Base-by-base conservation (phyloP, 2,329 filamentous ascomycete genomes). In the Clarireedia hainanense region DNA sequence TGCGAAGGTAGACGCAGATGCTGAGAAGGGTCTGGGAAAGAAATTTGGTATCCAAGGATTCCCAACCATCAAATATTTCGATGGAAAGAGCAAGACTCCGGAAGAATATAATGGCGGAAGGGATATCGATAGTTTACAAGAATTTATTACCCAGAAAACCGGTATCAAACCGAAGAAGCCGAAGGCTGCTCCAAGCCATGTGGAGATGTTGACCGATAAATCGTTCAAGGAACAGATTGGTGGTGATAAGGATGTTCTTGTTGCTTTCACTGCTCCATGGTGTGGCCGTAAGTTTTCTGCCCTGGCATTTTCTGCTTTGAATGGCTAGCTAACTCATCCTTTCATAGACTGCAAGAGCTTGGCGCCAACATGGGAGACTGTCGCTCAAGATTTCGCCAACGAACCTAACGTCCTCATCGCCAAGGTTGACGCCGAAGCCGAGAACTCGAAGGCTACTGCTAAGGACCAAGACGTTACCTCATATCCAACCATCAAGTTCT, bases 401-500 rank as follows among this genome's bases (percentile, higher is more conserved):
- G 94, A 99, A 68, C 74, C 84, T 58, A 78, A 80, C 62, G 89
- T 99, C 61, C 70, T 96, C 46, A 84, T 99, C 68, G 94, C 91
- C 72, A 97, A 99, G 78, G 87, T 99, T 60, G 92, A 99, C 70
- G 91, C 90, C 68, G 92, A 99, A 75, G 84, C 87, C 30, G 84
- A 89, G 65, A 89, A 89, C 73, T 83, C 86, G 72, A 96, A 96
- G 75, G 80, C 81, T 46, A 84, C 85, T 50, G 86, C 91, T 51
- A 74, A 83, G 69, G 83, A 85, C 51, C 85, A 94, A 69, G 89
- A 85, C 59, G 83, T 99, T 64, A 80, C 80, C 55, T 89, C 87
- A 37, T 99, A 95, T 80, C 94, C 94, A 50, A 99, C 94, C 60
- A 96, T 99, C 78, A 96, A 96, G 77, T 99, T 86, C 82, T 99